Evolutionary conservation across 257 asterid genomes (phyloP).

Genomic region (Solanum megistacrolobum): DNA sequence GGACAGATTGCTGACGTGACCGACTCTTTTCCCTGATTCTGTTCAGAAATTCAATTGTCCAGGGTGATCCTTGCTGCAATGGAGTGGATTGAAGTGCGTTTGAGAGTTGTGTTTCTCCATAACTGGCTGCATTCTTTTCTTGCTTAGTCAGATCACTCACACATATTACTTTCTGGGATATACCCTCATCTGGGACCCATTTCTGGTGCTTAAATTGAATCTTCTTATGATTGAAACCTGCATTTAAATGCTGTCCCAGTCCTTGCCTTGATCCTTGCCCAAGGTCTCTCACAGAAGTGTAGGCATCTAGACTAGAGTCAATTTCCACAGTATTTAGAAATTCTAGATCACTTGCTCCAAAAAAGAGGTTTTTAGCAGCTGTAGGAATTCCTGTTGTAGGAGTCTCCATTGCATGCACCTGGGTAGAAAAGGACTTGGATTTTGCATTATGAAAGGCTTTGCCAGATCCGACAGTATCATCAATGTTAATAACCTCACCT

Average conservation of each 20-base stretch:
- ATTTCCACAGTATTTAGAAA: slow-evolving; percentile 28
- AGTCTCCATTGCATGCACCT: slow-evolving; percentile 30
- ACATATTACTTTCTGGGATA: slow-evolving; percentile 15
- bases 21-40: slow-evolving; percentile 83
- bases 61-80: slow-evolving; percentile 61
- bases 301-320: slow-evolving; percentile 33
- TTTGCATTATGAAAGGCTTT: slow-evolving; percentile 22
- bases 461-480: slow-evolving; percentile 26
- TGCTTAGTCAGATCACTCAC: slow-evolving; percentile 19
- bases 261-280: slow-evolving; percentile 25
- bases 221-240: slow-evolving; percentile 13
- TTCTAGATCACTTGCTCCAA: slow-evolving; percentile 25
- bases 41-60: slow-evolving; percentile 87
- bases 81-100: slow-evolving; percentile 58
- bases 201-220: slow-evolving; percentile 16
- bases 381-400: slow-evolving; percentile 13
- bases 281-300: slow-evolving; percentile 24
- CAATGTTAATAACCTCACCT: slow-evolving; percentile 70
- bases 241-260: slow-evolving; percentile 22
- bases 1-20: slow-evolving; percentile 47
- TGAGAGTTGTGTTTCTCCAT: slow-evolving; percentile 54
- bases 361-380: slow-evolving; percentile 31
- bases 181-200: slow-evolving; percentile 24
- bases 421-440: slow-evolving; percentile 24
- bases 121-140: slow-evolving; percentile 19